These are phyloP conservation scores for Kluyveromyces sp. DNA, from an alignment of 1,139 yeast species.

Conservation along the genomic window DNA sequence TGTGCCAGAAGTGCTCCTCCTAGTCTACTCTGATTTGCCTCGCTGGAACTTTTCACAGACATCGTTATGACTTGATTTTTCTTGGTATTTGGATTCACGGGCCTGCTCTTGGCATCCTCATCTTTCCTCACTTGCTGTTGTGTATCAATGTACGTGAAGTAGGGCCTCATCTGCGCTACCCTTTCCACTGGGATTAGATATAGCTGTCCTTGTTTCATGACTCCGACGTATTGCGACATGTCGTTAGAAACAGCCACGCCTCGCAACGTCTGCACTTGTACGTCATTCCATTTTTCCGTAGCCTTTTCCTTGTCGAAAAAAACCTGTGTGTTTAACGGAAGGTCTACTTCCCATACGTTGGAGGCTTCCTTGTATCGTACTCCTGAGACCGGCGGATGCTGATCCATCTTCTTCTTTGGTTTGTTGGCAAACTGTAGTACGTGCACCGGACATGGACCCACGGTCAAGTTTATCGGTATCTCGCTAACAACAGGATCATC, in stretches of 20 bases:
- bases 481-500: slow-evolving; percentile 77
- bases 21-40: slow-evolving; percentile 49
- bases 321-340: slow-evolving; percentile 53
- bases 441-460: slow-evolving; percentile 32
- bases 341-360: slow-evolving; percentile 55
- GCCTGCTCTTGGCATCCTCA: slow-evolving; percentile 30
- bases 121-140: slow-evolving; percentile 28
- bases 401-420: slow-evolving; percentile 39
- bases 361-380: slow-evolving; percentile 60
- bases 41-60: slow-evolving; percentile 66
- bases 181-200: slow-evolving; percentile 61
- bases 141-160: slow-evolving; percentile 68
- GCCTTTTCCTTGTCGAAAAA: slow-evolving; percentile 63
- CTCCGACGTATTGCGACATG: slow-evolving; percentile 49
- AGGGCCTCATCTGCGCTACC: slow-evolving; percentile 74
- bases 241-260: slow-evolving; percentile 59
- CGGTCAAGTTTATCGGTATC: slow-evolving; percentile 54
- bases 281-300: slow-evolving; percentile 47
- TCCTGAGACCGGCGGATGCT: slow-evolving; percentile 38
- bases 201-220: slow-evolving; percentile 43
- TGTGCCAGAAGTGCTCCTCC: slow-evolving; percentile 77
- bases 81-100: slow-evolving; percentile 39
- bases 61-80: slow-evolving; percentile 62
- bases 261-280: slow-evolving; percentile 55
- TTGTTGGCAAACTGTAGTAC: slow-evolving; percentile 72